Conservation (phyloP, 805 yeast species). For the Pichia deserticola region DNA sequence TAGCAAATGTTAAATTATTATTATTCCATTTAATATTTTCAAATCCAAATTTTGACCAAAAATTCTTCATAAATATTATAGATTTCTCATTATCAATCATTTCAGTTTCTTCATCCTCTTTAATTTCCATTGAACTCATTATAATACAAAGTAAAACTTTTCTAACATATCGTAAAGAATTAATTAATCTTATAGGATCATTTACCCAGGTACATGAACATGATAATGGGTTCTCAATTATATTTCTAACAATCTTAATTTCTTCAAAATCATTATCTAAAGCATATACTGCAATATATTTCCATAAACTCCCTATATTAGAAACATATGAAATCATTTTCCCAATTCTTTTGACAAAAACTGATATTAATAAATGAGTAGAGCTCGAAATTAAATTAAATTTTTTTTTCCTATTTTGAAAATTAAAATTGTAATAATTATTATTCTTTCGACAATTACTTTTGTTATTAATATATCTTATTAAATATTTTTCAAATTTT, state of each 20-base stretch:
- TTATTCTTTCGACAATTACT: not conserved
- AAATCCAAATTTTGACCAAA: slow-evolving; percentile 7
- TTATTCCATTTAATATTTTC: not conserved
- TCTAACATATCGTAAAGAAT: not conserved
- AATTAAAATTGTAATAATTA: too few relatives aligned
- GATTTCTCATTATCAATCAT: not conserved
- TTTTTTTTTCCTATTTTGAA: not conserved
- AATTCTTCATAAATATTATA: slow-evolving; percentile 2
- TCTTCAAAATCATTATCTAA: slow-evolving; percentile 6
- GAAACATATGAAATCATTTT: not conserved
- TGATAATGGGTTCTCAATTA: not conserved
- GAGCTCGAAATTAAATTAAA: slow-evolving; percentile 5
- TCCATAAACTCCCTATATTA: slow-evolving; percentile 3
- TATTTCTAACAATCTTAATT: slow-evolving; percentile 1
- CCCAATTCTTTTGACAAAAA: slow-evolving; percentile 3
- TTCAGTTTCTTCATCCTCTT: not conserved
- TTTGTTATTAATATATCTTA: not conserved
- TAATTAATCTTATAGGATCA: slow-evolving; percentile 3
- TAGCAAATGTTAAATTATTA: not conserved
- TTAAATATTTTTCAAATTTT: not conserved
- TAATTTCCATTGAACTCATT: slow-evolving; percentile 3
- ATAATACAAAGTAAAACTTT: slow-evolving; percentile 2
- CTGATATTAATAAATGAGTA: slow-evolving; percentile 4
- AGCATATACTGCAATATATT: slow-evolving; percentile 7
- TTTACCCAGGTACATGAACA: slow-evolving; percentile 8